These are phyloP conservation scores for Geotrichum phurueaensis DNA, from an alignment of 1,139 yeast species.

Conservation along the genomic window DNA sequence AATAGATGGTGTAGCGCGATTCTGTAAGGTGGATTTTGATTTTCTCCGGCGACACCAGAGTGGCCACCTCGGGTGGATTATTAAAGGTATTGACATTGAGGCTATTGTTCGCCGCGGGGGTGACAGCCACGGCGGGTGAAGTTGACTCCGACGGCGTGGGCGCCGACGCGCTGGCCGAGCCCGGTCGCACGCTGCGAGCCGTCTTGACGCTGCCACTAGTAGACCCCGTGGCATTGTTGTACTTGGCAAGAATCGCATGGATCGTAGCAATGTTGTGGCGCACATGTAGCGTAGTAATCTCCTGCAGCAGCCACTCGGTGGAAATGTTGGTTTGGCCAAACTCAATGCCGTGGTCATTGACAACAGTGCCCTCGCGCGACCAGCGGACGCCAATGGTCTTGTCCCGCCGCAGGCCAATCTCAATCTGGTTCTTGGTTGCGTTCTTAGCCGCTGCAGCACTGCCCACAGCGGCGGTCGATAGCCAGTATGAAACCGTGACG, in stretches of 20 bases:
- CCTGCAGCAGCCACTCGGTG: conserved; percentile 29
- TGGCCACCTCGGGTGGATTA: conserved; percentile 10
- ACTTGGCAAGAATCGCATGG: conserved; percentile 20
- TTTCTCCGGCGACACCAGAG: conserved; percentile 20
- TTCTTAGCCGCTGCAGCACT: conserved; percentile 28
- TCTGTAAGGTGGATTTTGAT: conserved; percentile 27
- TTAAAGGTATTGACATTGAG: conserved; percentile 2
- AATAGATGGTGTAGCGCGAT: conserved; percentile 25
- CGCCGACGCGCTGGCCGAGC: background rate
- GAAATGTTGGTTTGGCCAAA: conserved; percentile 27
- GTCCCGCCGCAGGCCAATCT: conserved; percentile 55
- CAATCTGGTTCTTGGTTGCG: conserved; percentile 50
- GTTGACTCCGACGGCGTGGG: conserved; percentile 4
- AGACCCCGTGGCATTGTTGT: conserved; percentile 3
- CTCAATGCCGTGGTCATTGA: conserved; percentile 24
- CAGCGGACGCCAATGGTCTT: conserved; percentile 53
- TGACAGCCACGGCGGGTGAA: conserved; percentile 2
- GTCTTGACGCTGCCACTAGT: background rate
- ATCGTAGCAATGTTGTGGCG: conserved; percentile 28
- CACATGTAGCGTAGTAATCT: conserved; percentile 30
- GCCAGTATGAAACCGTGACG: conserved; percentile 69
- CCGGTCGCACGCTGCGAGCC: background rate
- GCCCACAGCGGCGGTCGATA: conserved; percentile 25
- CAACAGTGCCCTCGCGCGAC: conserved; percentile 54
- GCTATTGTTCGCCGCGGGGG: background rate